Evolutionary conservation across 139 green algal species (phyloP).

Genomic region (Pseudopediastrum boryanum): DNA sequence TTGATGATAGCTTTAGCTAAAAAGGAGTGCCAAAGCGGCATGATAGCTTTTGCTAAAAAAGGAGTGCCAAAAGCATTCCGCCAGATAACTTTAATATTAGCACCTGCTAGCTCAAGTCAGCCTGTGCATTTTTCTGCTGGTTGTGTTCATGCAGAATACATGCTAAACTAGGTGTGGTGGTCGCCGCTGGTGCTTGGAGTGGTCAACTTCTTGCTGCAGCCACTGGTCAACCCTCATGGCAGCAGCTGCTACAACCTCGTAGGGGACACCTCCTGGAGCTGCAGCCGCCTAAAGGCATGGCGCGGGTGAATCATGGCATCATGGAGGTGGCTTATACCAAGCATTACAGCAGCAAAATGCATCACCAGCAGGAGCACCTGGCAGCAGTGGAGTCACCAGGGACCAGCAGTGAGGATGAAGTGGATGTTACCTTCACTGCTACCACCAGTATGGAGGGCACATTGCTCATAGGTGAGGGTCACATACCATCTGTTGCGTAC

Average conservation of each 20-base stretch:
- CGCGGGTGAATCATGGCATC: constrained; percentile 51
- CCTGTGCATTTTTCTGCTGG: constrained; percentile 3
- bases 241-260: constrained; percentile 56
- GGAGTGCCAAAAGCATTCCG: too few species aligned
- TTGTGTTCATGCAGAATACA: constrained; percentile 36
- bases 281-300: constrained; percentile 49
- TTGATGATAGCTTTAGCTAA: too few species aligned
- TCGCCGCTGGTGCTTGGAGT: constrained; percentile 76
- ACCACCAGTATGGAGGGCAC: constrained; percentile 63
- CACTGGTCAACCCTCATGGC: constrained; percentile 50
- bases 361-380: background rate
- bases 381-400: background rate
- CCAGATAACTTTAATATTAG: too few species aligned
- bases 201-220: constrained; percentile 46
- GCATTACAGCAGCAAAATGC: constrained; percentile 43
- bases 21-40: too few species aligned
- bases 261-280: constrained; percentile 73
- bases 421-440: constrained; percentile 82
- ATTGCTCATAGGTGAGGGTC: constrained; percentile 62
- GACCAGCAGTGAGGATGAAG: background rate
- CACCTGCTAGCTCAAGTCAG: too few species aligned
- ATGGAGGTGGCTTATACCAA: constrained; percentile 80
- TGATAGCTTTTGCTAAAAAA: too few species aligned
- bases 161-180: constrained; percentile 50
- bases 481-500: too few species aligned